Conservation (phyloP, 176 grass and related monocot species). For the Oryza coarctata region DNA sequence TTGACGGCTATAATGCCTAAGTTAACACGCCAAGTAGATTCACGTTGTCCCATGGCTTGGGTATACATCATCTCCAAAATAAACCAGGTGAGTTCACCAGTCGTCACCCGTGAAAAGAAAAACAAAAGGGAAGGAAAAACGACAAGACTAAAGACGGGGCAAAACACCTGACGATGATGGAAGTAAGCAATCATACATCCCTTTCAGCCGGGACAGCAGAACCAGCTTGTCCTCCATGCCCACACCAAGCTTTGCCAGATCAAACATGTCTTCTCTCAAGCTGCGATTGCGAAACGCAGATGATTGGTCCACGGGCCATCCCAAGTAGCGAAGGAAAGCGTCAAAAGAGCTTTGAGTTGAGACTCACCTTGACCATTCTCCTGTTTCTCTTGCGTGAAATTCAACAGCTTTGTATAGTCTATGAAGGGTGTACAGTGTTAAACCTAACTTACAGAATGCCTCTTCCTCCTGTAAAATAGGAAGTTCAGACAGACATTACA, state of each 20-base stretch:
- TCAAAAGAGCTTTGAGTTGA: neutral
- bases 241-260: slow-evolving; percentile 73
- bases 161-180: slow-evolving; percentile 47
- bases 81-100: neutral
- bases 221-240: slow-evolving; percentile 56
- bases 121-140: no score
- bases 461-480: slow-evolving; percentile 62
- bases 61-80: neutral
- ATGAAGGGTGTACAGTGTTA: slow-evolving; percentile 80
- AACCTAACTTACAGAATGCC: slow-evolving; percentile 62
- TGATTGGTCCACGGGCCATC: slow-evolving; percentile 2
- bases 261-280: slow-evolving; percentile 73
- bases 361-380: slow-evolving; percentile 81
- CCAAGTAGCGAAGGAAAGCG: neutral
- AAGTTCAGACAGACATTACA: slow-evolving; percentile 21
- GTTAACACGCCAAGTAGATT: neutral
- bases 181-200: slow-evolving; percentile 81
- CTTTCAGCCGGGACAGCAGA: slow-evolving; percentile 56
- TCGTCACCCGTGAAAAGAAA: neutral
- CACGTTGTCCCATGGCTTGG: neutral
- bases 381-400: slow-evolving; percentile 74
- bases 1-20: neutral
- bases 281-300: slow-evolving; percentile 47
- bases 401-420: slow-evolving; percentile 84
- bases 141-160: slow-evolving; percentile 37